Base-by-base conservation (phyloP, 2,329 filamentous ascomycete species). In the Venturia asperata region DNA sequence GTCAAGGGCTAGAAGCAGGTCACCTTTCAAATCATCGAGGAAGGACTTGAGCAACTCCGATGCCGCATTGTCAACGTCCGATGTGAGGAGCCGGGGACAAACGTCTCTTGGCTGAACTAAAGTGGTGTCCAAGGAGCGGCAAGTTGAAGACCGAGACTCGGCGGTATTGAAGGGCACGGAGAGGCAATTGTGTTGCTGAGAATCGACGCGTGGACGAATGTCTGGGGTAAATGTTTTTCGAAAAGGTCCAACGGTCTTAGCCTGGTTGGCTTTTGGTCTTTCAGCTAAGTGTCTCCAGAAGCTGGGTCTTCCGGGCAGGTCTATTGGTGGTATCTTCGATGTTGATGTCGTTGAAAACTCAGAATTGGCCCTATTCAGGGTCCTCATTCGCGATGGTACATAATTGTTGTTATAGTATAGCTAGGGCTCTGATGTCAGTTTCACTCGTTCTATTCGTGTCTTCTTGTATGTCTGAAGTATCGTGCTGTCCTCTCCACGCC, bases 1-100 rank as follows among this genome's bases (percentile, higher is more conserved):
- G n/a, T 58, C 52, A 1, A 58, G 52, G 6, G 52, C 52, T 19
- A 58, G 52, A 58, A 58, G 52, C 52, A 58, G 30, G 30, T 58
- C 52, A 5, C 52, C 52, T 19, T 58, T 58, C 52, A 58, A 58
- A 27, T 58, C 52, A 58, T 58, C 52, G 27, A 58, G 52, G 52
- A 58, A 58, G 30, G 37, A n/a, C 1, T 37, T 58, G 52, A 58
- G 10, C 27, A 58, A 58, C n/a, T 27, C 52, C 21, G 52, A 37
- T n/a, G 52, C 52, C 5, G 52, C 37, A 24, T 10, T 58, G 30
- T 58, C 52, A 9, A 58, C 52, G 13, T 58, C n/a, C 37, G 52
- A 37, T 37, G 9, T 58, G 52, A 58, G 52, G 19, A 37, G 52
- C 27, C 52, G 52, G n/a, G 52, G 27, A n/a, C 52, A 27, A n/a